A percentile compares a stretch with the other conserved stretches of the same genome.
These are phyloP conservation scores for Hypomontagnella monticulosa DNA, from an alignment of 495 filamentous ascomycete species.

Conservation along the genomic window DNA sequence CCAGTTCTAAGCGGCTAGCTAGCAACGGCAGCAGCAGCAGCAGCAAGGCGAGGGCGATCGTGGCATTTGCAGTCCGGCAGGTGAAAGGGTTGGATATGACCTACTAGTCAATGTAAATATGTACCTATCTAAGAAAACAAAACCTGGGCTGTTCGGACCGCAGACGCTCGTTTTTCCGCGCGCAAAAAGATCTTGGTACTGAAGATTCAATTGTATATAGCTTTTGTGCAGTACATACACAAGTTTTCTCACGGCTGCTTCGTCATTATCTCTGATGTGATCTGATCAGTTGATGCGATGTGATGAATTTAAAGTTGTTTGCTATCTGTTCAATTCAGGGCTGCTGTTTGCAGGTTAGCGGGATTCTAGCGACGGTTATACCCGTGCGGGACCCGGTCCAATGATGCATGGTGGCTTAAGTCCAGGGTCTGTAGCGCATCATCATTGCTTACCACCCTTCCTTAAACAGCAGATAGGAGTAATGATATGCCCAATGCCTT, in stretches of 20 bases:
- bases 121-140: conserved; percentile 5
- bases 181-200: conserved; percentile 30
- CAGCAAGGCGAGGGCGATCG: neutral
- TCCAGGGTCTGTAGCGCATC: neutral
- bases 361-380: conserved; percentile 16
- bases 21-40: neutral
- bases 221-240: conserved; percentile 42
- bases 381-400: conserved; percentile 14
- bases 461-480: neutral
- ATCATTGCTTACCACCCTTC: neutral
- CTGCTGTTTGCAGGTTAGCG: conserved; percentile 4
- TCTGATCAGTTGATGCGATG: neutral
- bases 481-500: neutral
- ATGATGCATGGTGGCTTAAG: neutral
- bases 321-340: neutral
- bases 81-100: conserved; percentile 19
- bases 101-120: conserved; percentile 19
- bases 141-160: conserved; percentile 24
- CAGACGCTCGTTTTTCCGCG: conserved; percentile 29
- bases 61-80: conserved; percentile 24
- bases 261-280: neutral
- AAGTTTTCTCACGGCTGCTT: conserved; percentile 1
- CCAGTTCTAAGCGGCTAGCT: conserved; percentile 47
- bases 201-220: conserved; percentile 47
- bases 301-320: neutral